phyloP scores from a whole-genome alignment of 768 basidiomycete genomes.

The Strobilomyces confusus region DNA sequence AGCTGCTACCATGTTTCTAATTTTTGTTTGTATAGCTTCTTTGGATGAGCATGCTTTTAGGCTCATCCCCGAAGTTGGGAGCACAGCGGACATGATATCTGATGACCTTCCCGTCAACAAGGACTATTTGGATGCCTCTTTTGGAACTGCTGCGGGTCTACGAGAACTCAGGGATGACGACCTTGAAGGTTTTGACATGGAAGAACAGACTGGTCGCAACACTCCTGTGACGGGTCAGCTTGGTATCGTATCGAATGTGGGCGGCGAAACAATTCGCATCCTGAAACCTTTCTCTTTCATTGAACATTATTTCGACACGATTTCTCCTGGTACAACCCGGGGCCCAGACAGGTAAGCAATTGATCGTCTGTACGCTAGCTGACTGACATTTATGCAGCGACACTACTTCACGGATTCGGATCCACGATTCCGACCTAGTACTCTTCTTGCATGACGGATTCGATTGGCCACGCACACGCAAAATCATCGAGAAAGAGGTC shows the following conservation, averaged over 20 bases:
- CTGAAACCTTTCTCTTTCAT: conserved; percentile 61
- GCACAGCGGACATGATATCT: conserved; percentile 80
- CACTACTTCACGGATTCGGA: conserved; percentile 48
- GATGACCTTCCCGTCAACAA: conserved; percentile 89
- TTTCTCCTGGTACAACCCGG: conserved; percentile 52
- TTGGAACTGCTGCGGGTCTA: conserved; percentile 73
- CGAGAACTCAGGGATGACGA: conserved; percentile 71
- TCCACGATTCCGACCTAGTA: conserved; percentile 59
- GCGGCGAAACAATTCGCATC: conserved; percentile 85
- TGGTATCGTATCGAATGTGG: conserved; percentile 55
- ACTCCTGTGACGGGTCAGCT: conserved; percentile 28
- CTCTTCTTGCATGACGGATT: conserved; percentile 89
- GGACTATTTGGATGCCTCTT: conserved; percentile 84
- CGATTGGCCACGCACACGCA: conserved; percentile 87
- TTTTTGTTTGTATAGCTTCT: conserved; percentile 44
- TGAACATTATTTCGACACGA: conserved; percentile 69
- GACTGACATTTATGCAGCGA: conserved; percentile 35
- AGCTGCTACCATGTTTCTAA: background rate
- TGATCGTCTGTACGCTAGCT: conserved; percentile 1
- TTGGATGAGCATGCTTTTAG: conserved; percentile 83
- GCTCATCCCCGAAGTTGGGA: conserved; percentile 68
- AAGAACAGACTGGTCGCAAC: conserved; percentile 15
- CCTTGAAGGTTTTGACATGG: conserved; percentile 57
- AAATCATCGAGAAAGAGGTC: conserved; percentile 81
- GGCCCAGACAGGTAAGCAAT: conserved; percentile 44